These are phyloP conservation scores for Earliella scabrosa DNA, from an alignment of 1,284 basidiomycete genomes.

Conservation along the genomic window DNA sequence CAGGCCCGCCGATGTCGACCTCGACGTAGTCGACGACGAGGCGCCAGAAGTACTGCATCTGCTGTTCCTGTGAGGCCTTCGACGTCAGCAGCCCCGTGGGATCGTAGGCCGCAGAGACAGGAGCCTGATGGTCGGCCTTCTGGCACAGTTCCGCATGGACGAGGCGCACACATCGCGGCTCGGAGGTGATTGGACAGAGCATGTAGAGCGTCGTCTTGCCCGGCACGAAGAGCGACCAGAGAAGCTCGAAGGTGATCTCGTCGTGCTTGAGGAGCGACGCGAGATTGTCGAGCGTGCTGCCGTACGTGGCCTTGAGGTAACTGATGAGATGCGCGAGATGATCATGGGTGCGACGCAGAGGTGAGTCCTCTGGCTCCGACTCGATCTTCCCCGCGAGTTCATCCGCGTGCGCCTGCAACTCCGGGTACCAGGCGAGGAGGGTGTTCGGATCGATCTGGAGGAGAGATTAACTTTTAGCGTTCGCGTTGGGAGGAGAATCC, in stretches of 20 bases:
- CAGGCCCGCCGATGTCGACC: conserved; percentile 29
- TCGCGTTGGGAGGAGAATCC: neutral
- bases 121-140: conserved; percentile 24
- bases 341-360: conserved; percentile 36
- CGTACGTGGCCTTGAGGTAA: conserved; percentile 48
- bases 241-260: conserved; percentile 62
- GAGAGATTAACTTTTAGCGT: conserved; percentile 18
- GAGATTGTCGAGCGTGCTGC: conserved; percentile 48
- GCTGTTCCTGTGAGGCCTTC: conserved; percentile 23
- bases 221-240: conserved; percentile 60
- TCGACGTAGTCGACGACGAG: conserved; percentile 37
- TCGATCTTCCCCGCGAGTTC: conserved; percentile 40
- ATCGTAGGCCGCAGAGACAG: conserved; percentile 28
- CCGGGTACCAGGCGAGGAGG: conserved; percentile 53
- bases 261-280: conserved; percentile 50
- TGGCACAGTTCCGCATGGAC: conserved; percentile 42
- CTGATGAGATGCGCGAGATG: conserved; percentile 52
- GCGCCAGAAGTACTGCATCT: conserved; percentile 34
- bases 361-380: conserved; percentile 36
- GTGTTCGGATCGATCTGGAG: conserved; percentile 56
- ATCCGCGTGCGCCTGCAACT: conserved; percentile 48
- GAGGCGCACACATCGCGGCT: conserved; percentile 53
- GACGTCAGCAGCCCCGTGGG: conserved; percentile 29
- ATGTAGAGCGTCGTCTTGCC: conserved; percentile 52
- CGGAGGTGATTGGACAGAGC: conserved; percentile 55